Conservation (phyloP, 441 rosid genomes). For the Lepidium campestre region DNA sequence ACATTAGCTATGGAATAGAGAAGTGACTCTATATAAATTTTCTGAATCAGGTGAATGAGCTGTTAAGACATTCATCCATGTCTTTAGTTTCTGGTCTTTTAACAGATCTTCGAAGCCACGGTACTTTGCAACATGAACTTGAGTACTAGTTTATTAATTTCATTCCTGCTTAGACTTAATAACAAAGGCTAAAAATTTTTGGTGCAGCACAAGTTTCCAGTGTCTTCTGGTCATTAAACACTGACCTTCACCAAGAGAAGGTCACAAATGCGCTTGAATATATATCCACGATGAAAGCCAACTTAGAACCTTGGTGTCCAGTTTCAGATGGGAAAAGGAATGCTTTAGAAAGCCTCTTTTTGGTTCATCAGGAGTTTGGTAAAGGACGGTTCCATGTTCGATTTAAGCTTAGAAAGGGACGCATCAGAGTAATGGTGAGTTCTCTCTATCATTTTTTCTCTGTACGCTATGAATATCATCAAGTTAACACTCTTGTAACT, state of each 20-base stretch:
- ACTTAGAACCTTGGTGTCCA: constrained; percentile 47
- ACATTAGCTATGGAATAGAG: background rate
- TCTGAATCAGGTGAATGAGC: constrained; percentile 37
- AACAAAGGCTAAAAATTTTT: background rate
- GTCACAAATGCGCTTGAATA: constrained; percentile 61
- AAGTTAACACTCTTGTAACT: background rate
- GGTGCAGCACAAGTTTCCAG: constrained; percentile 60
- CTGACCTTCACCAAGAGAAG: constrained; percentile 65
- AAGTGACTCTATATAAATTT: background rate
- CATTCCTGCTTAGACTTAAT: background rate
- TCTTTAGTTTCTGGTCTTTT: constrained; percentile 57
- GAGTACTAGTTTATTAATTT: background rate
- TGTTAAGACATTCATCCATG: constrained; percentile 65
- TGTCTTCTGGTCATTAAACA: constrained; percentile 69
- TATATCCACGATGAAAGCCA: constrained; percentile 71
- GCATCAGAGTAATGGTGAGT: constrained; percentile 68
- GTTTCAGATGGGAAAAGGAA: constrained; percentile 36
- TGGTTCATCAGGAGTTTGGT: constrained; percentile 43
- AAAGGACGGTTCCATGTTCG: constrained; percentile 64
- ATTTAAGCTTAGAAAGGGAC: constrained; percentile 86
- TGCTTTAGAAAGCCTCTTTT: constrained; percentile 45
- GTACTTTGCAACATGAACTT: constrained; percentile 31
- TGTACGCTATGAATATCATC: background rate
- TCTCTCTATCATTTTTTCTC: constrained; percentile 6
- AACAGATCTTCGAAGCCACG: constrained; percentile 77